phyloP scores from a whole-genome alignment of 2,329 filamentous ascomycete species.

The Lasiodiplodia sp. region DNA sequence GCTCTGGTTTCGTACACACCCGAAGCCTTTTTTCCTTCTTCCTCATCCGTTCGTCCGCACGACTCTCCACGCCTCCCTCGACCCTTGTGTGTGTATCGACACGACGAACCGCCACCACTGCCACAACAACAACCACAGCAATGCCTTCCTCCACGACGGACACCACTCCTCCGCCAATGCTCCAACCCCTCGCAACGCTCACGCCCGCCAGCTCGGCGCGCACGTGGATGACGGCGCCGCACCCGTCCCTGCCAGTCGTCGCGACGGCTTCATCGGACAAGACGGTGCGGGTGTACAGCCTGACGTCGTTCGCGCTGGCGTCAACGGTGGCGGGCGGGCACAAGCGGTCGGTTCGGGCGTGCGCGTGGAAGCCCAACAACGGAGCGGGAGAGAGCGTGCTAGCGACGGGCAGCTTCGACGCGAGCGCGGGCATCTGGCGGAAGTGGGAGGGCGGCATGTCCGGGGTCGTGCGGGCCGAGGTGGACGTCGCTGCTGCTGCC shows the following conservation, averaged over 20 bases:
- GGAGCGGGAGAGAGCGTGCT: slow-evolving; percentile 72
- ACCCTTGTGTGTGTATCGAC: neutral
- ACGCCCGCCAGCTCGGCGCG: slow-evolving; percentile 64
- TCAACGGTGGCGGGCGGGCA: slow-evolving; percentile 86
- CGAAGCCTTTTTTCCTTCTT: too few relatives aligned
- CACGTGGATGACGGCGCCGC: slow-evolving; percentile 85
- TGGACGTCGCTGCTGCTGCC: neutral
- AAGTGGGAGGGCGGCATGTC: slow-evolving; percentile 73
- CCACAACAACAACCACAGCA: neutral
- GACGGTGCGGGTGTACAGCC: slow-evolving; percentile 86
- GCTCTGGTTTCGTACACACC: too few relatives aligned
- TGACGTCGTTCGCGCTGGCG: slow-evolving; percentile 79
- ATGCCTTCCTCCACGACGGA: slow-evolving; percentile 4
- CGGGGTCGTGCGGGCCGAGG: neutral
- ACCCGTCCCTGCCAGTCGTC: slow-evolving; percentile 85
- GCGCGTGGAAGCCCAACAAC: slow-evolving; percentile 82
- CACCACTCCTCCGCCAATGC: neutral
- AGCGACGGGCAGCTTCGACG: slow-evolving; percentile 92
- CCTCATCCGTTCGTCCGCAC: too few relatives aligned
- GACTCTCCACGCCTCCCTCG: neutral
- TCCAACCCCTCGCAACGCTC: slow-evolving; percentile 60
- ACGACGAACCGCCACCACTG: neutral
- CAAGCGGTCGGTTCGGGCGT: slow-evolving; percentile 84
- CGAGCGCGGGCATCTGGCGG: slow-evolving; percentile 75
- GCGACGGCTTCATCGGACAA: slow-evolving; percentile 89